Conservation (phyloP, 2,329 filamentous ascomycete genomes). For the Magnaporthales sp. region DNA sequence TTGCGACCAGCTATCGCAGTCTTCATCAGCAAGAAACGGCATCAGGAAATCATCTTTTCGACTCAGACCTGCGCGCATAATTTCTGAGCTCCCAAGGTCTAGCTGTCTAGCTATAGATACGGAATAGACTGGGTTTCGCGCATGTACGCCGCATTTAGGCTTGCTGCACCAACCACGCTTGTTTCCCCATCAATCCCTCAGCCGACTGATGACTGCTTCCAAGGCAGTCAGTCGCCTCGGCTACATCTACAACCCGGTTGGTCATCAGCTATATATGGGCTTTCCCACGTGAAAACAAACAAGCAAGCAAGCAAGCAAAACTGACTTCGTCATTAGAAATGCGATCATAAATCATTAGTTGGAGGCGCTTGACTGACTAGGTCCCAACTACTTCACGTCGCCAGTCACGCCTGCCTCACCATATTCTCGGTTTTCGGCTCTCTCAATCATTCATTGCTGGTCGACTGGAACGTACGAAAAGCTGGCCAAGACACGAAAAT, state of each 20-base stretch:
- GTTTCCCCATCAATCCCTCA: neutral
- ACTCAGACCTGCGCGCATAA: neutral
- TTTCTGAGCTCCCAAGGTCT: neutral
- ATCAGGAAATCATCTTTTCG: neutral
- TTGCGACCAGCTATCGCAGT: neutral
- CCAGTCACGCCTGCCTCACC: neutral
- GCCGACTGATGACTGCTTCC: neutral
- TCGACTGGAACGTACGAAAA: neutral
- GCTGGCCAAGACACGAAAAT: neutral
- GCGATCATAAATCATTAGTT: neutral
- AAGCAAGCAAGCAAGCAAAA: neutral
- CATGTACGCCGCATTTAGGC: slow-evolving; percentile 2
- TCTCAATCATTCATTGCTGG: neutral
- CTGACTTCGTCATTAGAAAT: neutral
- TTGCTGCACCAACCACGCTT: neutral
- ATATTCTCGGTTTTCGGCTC: neutral
- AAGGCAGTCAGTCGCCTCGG: neutral
- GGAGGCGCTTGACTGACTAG: slow-evolving; percentile 1
- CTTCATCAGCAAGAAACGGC: neutral
- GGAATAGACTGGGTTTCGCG: neutral
- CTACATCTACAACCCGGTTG: neutral
- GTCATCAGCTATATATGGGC: neutral
- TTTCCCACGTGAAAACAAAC: neutral
- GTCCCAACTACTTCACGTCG: neutral
- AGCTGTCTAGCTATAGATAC: neutral